These are phyloP conservation scores for Neocucurbitaria cava DNA, from an alignment of 2,329 filamentous ascomycete genomes.

Conservation along the genomic window DNA sequence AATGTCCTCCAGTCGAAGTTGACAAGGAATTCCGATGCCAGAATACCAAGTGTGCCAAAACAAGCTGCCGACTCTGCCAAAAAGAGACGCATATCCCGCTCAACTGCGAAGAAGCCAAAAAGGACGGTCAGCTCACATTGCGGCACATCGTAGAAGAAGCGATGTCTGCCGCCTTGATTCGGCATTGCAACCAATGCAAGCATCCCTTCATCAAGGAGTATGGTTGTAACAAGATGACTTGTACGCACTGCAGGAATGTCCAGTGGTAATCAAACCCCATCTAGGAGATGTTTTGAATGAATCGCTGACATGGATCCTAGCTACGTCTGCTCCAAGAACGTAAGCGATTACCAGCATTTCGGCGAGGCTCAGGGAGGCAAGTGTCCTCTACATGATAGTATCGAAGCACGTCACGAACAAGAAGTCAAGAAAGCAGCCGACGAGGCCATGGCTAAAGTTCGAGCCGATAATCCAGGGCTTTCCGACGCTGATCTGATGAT, in stretches of 20 bases:
- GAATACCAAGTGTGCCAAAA: constrained; percentile 67
- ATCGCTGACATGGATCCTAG: constrained; percentile 48
- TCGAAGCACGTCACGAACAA: constrained; percentile 65
- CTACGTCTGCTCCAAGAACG: constrained; percentile 73
- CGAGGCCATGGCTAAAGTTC: constrained; percentile 62
- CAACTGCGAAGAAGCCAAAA: constrained; percentile 70
- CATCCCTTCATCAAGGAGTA: constrained; percentile 78
- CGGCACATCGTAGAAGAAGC: constrained; percentile 80
- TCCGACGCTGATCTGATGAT: constrained; percentile 65
- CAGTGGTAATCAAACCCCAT: constrained; percentile 60
- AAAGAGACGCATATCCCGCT: constrained; percentile 73
- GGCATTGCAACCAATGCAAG: constrained; percentile 75
- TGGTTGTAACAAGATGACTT: constrained; percentile 87
- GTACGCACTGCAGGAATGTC: constrained; percentile 63
- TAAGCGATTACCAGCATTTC: constrained; percentile 75
- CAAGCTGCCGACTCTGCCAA: constrained; percentile 65
- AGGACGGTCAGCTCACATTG: constrained; percentile 65
- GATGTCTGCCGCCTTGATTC: constrained; percentile 80
- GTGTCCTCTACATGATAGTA: constrained; percentile 73
- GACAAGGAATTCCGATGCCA: constrained; percentile 78
- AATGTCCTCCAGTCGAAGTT: constrained; percentile 70
- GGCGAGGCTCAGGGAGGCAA: constrained; percentile 56
- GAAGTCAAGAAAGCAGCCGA: constrained; percentile 70
- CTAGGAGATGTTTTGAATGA: background rate
- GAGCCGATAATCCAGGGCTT: constrained; percentile 67